phyloP scores from a whole-genome alignment of 352 stramenopile genomes.

The Blastocystis sp. region DNA sequence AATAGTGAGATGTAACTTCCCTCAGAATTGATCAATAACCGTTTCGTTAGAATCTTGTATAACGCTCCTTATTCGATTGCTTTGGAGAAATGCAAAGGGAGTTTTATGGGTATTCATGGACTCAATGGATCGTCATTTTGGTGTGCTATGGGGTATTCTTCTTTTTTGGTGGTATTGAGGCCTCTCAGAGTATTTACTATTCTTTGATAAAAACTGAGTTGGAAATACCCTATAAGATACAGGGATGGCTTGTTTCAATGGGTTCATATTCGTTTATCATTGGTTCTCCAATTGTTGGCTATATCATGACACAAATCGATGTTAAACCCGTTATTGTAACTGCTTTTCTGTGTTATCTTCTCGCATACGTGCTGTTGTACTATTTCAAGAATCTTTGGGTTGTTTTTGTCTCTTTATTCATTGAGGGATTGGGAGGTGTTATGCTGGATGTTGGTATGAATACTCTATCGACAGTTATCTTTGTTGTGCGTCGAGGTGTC shows the following conservation, averaged over 20 bases:
- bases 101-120: conserved; percentile 6
- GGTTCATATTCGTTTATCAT: conserved; percentile 40
- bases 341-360: neutral
- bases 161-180: conserved; percentile 44
- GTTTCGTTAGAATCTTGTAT: neutral
- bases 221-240: conserved; percentile 24
- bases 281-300: conserved; percentile 4
- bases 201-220: conserved; percentile 40
- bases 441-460: conserved; percentile 45
- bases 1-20: neutral
- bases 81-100: neutral
- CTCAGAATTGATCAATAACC: neutral
- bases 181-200: conserved; percentile 54
- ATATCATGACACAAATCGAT: conserved; percentile 7
- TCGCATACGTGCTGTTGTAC: neutral
- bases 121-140: conserved; percentile 7
- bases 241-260: conserved; percentile 36
- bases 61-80: neutral
- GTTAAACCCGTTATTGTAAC: conserved; percentile 46
- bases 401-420: conserved; percentile 48
- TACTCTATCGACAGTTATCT: conserved; percentile 43
- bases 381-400: conserved; percentile 2
- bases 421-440: conserved; percentile 35
- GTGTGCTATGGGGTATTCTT: conserved; percentile 40
- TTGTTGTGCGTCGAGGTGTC: conserved; percentile 26